Conservation (phyloP, 2,329 filamentous ascomycete genomes). For the Sclerotinia glacialis region DNA sequence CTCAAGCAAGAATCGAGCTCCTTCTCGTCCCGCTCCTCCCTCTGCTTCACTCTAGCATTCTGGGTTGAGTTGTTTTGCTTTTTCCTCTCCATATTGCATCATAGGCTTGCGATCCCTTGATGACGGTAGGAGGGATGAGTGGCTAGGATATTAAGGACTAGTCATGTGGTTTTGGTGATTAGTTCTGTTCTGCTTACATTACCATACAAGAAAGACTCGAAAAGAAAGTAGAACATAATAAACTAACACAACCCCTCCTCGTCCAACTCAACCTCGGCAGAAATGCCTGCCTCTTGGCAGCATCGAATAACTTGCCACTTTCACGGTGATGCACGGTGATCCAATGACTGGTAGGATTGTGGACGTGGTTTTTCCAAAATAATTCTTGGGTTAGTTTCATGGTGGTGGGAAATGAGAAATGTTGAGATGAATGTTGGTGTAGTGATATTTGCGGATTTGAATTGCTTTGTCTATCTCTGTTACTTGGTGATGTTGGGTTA, state of each 20-base stretch:
- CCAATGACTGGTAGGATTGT: not conserved
- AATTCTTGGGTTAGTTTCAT: not conserved
- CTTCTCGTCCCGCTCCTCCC: not conserved
- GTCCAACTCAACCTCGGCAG: not conserved
- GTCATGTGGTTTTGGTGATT: not conserved
- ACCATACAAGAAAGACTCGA: not conserved
- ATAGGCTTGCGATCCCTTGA: not conserved
- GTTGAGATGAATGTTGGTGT: too few species aligned
- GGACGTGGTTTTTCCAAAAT: not conserved
- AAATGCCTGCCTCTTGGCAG: not conserved
- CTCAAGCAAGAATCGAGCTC: constrained; percentile 10
- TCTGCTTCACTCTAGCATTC: constrained; percentile 10
- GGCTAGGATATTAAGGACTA: constrained; percentile 7
- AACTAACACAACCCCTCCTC: constrained; percentile 1
- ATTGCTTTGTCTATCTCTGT: too few species aligned
- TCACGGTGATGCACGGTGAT: not conserved
- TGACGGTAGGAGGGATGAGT: constrained; percentile 6
- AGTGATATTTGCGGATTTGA: too few species aligned
- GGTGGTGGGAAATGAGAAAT: too few species aligned
- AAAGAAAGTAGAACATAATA: not conserved
- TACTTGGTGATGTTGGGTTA: too few species aligned
- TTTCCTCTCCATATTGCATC: constrained; percentile 1
- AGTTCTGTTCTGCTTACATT: not conserved
- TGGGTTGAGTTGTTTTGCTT: constrained; percentile 2
- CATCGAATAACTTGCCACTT: not conserved